These are phyloP conservation scores for Aspergillus bridgeri DNA, from an alignment of 495 filamentous ascomycete genomes.

Conservation along the genomic window DNA sequence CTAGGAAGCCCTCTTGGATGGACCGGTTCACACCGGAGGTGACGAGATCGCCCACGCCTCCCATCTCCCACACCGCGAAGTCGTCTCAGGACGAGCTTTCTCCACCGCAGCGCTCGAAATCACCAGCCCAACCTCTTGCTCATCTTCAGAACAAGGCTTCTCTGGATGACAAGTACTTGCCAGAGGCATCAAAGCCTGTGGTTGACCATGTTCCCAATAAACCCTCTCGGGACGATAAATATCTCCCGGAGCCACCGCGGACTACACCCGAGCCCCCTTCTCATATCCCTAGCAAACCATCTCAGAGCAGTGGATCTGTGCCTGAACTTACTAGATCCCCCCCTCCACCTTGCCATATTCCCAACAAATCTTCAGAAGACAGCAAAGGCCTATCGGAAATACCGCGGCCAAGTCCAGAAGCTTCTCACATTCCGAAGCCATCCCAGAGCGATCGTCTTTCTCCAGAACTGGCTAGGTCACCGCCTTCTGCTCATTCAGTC, in stretches of 20 bases:
- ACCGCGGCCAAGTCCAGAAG: background rate
- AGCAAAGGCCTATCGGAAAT: background rate
- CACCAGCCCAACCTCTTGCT: background rate
- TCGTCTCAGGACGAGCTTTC: background rate
- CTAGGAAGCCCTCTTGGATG: background rate
- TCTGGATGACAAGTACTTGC: background rate
- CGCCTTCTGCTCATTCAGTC: background rate
- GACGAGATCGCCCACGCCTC: background rate
- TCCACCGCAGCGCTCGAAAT: background rate
- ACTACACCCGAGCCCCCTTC: background rate
- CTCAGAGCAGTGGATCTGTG: background rate
- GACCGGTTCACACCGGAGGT: background rate
- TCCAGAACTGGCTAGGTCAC: background rate
- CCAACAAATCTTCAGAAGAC: background rate
- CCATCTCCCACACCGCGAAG: background rate
- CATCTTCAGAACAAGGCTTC: background rate
- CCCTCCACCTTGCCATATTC: background rate
- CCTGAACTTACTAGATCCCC: background rate
- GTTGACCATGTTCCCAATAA: background rate
- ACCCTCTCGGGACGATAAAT: background rate
- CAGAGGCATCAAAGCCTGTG: background rate
- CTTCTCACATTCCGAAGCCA: background rate
- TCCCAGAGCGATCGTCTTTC: background rate
- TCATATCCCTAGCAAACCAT: background rate
- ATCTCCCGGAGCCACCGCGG: background rate